Percentiles rank a stretch among this genome's conserved stretches.
Conservation (phyloP, 2,329 filamentous ascomycete species). For the Coniella lustricola region DNA sequence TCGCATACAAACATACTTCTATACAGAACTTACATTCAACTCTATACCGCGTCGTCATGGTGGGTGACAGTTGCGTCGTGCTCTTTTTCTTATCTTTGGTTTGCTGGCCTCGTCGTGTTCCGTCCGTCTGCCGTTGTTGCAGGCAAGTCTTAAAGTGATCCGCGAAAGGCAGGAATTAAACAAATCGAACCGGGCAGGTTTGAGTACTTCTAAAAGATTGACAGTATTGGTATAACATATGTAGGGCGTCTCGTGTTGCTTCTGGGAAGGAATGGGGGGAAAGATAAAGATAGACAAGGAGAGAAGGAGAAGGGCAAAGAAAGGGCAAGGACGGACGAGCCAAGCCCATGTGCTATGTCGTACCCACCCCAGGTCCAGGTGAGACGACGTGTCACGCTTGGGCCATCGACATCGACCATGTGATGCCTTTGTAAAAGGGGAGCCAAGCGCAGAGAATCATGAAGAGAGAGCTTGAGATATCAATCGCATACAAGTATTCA, state of each 20-base stretch:
- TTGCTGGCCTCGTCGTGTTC: not conserved
- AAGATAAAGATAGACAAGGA: not conserved
- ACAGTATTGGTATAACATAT: too few species aligned
- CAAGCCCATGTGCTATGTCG: too few species aligned
- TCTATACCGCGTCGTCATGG: slow-evolving; percentile 58
- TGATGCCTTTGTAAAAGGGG: slow-evolving; percentile 19
- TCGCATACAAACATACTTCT: not conserved
- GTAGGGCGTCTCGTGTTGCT: too few species aligned
- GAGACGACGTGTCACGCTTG: slow-evolving; percentile 8
- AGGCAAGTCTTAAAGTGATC: too few species aligned
- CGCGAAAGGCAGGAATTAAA: too few species aligned
- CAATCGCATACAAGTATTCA: too few species aligned
- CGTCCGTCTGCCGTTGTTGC: too few species aligned
- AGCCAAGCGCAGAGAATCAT: not conserved
- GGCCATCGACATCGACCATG: slow-evolving; percentile 12
- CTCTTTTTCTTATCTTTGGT: not conserved
- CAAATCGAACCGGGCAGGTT: too few species aligned
- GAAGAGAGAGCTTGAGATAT: too few species aligned
- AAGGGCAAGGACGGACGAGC: too few species aligned
- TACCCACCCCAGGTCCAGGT: not conserved
- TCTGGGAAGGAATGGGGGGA: too few species aligned
- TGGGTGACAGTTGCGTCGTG: not conserved
- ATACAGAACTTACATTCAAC: slow-evolving; percentile 60
- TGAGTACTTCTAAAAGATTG: too few species aligned
- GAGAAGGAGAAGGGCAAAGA: not conserved